Conservation (phyloP, 139 green algal species). For the Raphidocelis subcapitata region DNA sequence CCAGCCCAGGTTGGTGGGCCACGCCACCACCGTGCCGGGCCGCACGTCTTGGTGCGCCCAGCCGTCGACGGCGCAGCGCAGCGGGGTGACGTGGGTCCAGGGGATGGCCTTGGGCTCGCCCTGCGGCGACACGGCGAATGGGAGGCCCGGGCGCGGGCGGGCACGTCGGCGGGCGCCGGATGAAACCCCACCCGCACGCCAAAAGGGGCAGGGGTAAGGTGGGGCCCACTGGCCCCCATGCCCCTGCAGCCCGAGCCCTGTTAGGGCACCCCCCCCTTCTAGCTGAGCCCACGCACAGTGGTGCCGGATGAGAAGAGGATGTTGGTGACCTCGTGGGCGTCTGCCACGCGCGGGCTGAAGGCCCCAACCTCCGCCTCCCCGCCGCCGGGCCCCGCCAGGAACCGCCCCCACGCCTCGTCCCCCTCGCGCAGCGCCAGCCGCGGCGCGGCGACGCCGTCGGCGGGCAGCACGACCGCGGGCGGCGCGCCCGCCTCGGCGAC, state of each 20-base stretch:
- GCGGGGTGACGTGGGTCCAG: conserved; percentile 83
- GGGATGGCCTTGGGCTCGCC: conserved; percentile 93
- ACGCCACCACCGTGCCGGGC: conserved; percentile 69
- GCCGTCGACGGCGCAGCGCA: conserved; percentile 74
- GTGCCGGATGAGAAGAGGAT: conserved; percentile 95
- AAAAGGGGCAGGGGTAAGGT: too few relatives aligned
- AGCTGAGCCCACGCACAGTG: conserved; percentile 62
- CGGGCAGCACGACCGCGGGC: conserved; percentile 49
- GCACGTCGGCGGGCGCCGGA: too few relatives aligned
- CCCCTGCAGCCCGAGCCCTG: neutral
- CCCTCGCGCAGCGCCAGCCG: conserved; percentile 14
- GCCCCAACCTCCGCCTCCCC: neutral
- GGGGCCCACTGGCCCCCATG: too few relatives aligned
- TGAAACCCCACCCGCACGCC: too few relatives aligned
- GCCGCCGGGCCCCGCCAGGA: conserved; percentile 33
- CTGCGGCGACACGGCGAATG: conserved; percentile 30
- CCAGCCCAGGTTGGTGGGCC: conserved; percentile 94
- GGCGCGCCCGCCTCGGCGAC: conserved; percentile 41
- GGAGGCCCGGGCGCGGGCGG: too few relatives aligned
- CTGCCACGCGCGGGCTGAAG: conserved; percentile 35
- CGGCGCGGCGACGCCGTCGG: neutral
- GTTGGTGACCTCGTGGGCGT: conserved; percentile 54
- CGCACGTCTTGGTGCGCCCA: conserved; percentile 73
- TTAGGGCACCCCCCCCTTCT: too few relatives aligned
- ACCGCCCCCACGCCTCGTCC: conserved; percentile 41